Evolutionary conservation across 2,329 filamentous ascomycete genomes (phyloP).

Genomic region (Neofusicoccum umdonicola): DNA sequence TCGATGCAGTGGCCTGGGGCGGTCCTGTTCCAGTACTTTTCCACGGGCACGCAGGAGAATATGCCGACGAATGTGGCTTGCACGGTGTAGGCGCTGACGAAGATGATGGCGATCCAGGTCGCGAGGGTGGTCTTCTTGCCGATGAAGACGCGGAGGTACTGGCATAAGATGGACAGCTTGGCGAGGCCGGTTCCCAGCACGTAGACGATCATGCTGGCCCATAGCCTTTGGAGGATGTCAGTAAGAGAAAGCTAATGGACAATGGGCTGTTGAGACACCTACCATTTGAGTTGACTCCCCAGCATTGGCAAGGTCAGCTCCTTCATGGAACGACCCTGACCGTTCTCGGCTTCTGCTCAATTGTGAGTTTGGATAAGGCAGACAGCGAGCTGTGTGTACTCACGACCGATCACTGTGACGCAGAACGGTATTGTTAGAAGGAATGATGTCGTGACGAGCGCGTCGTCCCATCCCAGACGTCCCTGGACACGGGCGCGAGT

Average conservation of each 20-base stretch:
- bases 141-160: conserved; percentile 26
- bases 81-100: conserved; percentile 19
- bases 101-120: conserved; percentile 17
- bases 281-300: not conserved
- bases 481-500: not conserved
- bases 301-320: not conserved
- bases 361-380: not conserved
- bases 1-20: conserved; percentile 28
- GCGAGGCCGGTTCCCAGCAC: conserved; percentile 20
- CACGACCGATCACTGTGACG: not conserved
- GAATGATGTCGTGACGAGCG: not conserved
- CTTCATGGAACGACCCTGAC: not conserved
- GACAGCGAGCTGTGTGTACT: not conserved
- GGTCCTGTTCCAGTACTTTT: conserved; percentile 32
- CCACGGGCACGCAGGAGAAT: conserved; percentile 34
- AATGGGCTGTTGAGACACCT: not conserved
- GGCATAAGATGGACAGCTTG: conserved; percentile 23
- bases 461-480: not conserved
- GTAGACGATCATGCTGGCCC: conserved; percentile 13
- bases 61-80: conserved; percentile 30
- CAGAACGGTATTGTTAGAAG: not conserved
- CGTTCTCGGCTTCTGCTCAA: not conserved
- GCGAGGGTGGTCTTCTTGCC: conserved; percentile 19
- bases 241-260: not conserved
- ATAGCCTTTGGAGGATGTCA: not conserved